A percentile compares a stretch with the other conserved stretches of the same genome.
These are phyloP conservation scores for Annona cherimola DNA, from an alignment of 164 flowering plant genomes.

Conservation along the genomic window DNA sequence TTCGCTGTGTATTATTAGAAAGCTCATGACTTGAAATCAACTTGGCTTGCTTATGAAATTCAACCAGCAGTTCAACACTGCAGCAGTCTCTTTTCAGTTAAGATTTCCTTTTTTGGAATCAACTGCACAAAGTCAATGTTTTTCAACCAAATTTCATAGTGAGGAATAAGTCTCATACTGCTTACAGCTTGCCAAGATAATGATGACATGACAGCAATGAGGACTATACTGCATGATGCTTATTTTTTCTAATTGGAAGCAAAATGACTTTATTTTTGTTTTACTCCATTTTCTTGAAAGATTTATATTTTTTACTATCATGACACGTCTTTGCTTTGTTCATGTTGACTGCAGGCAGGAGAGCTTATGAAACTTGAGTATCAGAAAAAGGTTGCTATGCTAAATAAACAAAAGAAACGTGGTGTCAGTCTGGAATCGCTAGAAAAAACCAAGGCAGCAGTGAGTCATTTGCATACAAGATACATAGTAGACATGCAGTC, in stretches of 20 bases:
- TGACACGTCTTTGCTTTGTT: not conserved
- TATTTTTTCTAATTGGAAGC: not conserved
- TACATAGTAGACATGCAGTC: conserved; percentile 96
- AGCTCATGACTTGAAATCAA: not conserved
- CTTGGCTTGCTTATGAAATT: too few species aligned
- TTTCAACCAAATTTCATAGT: too few species aligned
- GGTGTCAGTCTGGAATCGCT: conserved; percentile 52
- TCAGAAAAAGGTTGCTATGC: conserved; percentile 63
- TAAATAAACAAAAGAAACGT: conserved; percentile 78
- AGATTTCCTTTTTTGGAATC: too few species aligned
- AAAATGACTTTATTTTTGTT: too few species aligned
- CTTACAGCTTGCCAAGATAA: too few species aligned
- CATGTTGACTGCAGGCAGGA: conserved; percentile 57
- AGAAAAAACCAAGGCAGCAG: conserved; percentile 93
- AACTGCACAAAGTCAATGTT: too few species aligned
- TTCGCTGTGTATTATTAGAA: not conserved
- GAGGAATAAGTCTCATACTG: too few species aligned
- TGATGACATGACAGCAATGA: not conserved
- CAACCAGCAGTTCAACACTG: too few species aligned
- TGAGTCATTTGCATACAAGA: conserved; percentile 86
- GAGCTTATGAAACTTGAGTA: conserved; percentile 92
- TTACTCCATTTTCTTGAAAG: not conserved
- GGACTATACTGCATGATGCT: not conserved
- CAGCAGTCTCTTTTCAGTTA: too few species aligned
- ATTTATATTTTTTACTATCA: not conserved